These are phyloP conservation scores for Filobasidium floriforme DNA, from an alignment of 768 basidiomycete species.

Conservation along the genomic window DNA sequence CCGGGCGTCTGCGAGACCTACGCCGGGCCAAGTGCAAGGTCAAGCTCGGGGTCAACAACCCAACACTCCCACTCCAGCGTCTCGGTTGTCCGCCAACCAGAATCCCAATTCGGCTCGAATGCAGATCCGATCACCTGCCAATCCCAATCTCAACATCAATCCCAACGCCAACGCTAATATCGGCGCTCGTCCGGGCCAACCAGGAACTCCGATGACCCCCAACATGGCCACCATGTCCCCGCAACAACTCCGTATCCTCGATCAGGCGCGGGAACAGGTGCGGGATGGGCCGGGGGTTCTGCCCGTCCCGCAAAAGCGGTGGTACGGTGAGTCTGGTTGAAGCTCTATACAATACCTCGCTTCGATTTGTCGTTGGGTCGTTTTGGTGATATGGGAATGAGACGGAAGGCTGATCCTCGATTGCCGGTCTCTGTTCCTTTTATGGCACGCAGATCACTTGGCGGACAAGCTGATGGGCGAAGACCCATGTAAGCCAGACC, in stretches of 20 bases:
- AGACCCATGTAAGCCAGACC: slow-evolving; percentile 38
- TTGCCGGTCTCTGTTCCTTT: not conserved
- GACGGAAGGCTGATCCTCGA: too few relatives aligned
- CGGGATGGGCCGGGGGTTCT: slow-evolving; percentile 36
- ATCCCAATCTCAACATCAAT: too few relatives aligned
- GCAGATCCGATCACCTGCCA: not conserved
- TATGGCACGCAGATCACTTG: slow-evolving; percentile 27
- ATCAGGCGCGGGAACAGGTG: slow-evolving; percentile 32
- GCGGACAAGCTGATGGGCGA: slow-evolving; percentile 24
- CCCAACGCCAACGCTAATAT: too few relatives aligned
- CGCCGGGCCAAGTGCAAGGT: not conserved
- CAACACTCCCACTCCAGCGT: slow-evolving; percentile 11
- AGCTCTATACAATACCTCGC: too few relatives aligned
- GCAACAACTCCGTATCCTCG: slow-evolving; percentile 33
- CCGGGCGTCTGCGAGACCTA: not conserved
- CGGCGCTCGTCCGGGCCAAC: too few relatives aligned
- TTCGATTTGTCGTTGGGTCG: too few relatives aligned
- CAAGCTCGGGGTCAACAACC: slow-evolving; percentile 8
- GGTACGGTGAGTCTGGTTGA: slow-evolving; percentile 36
- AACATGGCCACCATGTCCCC: slow-evolving; percentile 22
- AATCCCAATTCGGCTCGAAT: not conserved
- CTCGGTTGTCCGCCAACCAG: not conserved
- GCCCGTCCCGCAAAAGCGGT: slow-evolving; percentile 42
- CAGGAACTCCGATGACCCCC: not conserved
- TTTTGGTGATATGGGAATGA: too few relatives aligned